These are phyloP conservation scores for Ajuga chamaepitys DNA, from an alignment of 257 asterid species.

Conservation along the genomic window DNA sequence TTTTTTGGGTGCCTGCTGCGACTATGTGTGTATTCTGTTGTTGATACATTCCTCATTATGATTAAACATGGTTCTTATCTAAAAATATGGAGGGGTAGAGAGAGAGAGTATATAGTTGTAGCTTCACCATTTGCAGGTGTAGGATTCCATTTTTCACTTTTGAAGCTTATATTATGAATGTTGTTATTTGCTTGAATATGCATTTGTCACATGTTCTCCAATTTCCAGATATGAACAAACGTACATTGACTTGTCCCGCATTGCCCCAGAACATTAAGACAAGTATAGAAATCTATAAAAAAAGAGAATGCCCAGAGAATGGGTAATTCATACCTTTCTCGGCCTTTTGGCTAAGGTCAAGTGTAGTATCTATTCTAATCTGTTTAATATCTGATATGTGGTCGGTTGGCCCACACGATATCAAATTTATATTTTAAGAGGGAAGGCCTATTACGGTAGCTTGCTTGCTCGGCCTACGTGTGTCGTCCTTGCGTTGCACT, in stretches of 20 bases:
- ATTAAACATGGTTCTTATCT: no score
- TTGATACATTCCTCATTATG: no score
- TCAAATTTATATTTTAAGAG: constrained; percentile 34
- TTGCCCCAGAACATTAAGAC: background rate
- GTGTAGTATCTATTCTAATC: constrained; percentile 85
- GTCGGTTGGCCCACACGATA: constrained; percentile 37
- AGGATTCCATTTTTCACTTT: no score
- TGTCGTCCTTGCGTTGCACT: constrained; percentile 30
- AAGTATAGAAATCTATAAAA: background rate
- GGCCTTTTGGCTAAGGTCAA: constrained; percentile 92
- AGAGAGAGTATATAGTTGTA: no score
- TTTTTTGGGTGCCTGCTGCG: no score
- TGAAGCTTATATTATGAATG: no score
- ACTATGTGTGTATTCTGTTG: no score
- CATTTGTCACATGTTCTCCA: no score
- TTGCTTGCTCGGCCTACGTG: constrained; percentile 27
- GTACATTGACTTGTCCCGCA: background rate
- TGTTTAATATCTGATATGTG: constrained; percentile 69
- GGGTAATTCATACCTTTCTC: constrained; percentile 56
- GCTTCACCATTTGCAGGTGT: no score
- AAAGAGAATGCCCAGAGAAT: no score
- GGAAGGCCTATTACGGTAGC: constrained; percentile 19
- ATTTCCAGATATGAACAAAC: background rate
- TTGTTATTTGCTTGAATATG: no score
- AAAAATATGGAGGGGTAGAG: no score